Base-by-base conservation (phyloP, 1,284 basidiomycete genomes). In the Ganoderma multipileum region DNA sequence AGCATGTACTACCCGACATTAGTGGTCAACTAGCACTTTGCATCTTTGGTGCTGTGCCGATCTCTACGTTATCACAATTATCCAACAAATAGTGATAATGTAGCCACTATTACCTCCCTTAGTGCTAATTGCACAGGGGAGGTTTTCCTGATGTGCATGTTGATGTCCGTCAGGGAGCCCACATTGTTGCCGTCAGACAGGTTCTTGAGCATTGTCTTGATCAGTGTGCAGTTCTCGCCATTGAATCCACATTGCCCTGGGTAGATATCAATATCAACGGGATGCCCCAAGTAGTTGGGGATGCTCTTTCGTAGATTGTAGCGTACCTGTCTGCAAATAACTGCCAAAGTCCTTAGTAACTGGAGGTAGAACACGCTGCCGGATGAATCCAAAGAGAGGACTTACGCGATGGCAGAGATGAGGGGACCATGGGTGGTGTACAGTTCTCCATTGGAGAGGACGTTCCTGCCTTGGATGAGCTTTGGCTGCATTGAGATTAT, bases 181-280 rank as follows among this genome's bases (percentile, higher is more conserved):
- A 80, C 14, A 6, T 42, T 42, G 41, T 42, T 77, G 3, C 84
- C 84, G 42, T 75, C 75, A 16, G 74, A 73, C 4, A 85, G 80
- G 73, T 86, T 83, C 65, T 74, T 76, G 65, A 86, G 76, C 38
- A 81, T 85, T 76, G 78, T 82, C 74, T 86, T 85, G 28, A 86
- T 9, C 36, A 83, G 72, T 1, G 79, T 71, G 64, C 85, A 86
- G 5, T 76, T 65, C 73, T 86, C 85, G 58, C 83, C 85, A 63
- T 86, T 86, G 66, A 76, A 68, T 2, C 64, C 57, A 67, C 85
- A 86, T 11, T 73, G 63, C 39, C 79, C 77, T 76, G 59, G 4
- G 9, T 26, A 4, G n/a, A 3, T 26, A 11, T 50, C 47, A 50
- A n/a, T 12, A 23, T 2, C 9, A 2, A 16, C 20, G 6, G 38